Conservation (phyloP, 2,329 filamentous ascomycete species). For the Botryosphaeria dothidea region DNA sequence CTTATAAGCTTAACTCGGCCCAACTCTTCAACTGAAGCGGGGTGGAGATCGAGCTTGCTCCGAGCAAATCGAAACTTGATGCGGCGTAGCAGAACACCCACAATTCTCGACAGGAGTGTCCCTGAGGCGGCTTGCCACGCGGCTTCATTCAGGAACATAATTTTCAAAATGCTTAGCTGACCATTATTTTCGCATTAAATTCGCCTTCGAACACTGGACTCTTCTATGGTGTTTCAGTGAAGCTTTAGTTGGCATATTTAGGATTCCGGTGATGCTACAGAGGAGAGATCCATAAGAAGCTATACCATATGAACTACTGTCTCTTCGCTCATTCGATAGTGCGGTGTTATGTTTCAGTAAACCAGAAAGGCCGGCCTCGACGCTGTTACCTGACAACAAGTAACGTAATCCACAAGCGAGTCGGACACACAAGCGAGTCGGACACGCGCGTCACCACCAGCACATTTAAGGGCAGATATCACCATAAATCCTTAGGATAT, state of each 20-base stretch:
- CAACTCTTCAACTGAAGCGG: background rate
- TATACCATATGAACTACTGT: no score
- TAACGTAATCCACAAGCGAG: no score
- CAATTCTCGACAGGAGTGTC: background rate
- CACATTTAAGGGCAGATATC: no score
- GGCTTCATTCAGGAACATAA: background rate
- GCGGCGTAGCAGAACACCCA: background rate
- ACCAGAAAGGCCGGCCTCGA: no score
- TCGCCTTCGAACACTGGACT: background rate
- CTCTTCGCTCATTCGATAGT: no score
- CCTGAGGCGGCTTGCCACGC: background rate
- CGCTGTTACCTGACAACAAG: no score
- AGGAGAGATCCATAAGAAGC: no score
- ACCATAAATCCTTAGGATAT: no score
- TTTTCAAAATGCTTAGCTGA: background rate
- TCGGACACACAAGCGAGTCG: no score
- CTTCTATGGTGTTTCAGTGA: background rate
- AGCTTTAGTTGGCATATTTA: background rate
- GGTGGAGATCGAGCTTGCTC: background rate
- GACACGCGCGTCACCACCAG: no score
- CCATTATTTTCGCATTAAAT: background rate
- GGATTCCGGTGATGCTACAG: no score
- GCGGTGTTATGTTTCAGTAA: no score
- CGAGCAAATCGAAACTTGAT: background rate
- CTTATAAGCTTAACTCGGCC: background rate